Evolutionary conservation across 768 basidiomycete species (phyloP), one percentile per base, ranked within the genome.

Genomic region (Termitomyces sp.): DNA sequence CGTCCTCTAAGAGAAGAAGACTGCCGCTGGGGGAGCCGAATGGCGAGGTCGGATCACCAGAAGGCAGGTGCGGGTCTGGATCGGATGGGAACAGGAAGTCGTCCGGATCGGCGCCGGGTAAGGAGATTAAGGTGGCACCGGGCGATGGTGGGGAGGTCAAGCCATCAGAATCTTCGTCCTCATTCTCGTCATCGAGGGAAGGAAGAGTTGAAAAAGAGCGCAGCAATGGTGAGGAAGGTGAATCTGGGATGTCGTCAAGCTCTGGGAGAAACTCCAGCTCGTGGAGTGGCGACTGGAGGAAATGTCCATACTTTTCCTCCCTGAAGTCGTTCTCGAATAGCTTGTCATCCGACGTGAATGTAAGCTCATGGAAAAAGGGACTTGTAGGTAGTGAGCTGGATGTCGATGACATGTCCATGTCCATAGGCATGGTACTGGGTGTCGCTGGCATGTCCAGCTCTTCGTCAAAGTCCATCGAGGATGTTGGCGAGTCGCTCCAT

Each of bases 1-100:
- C 73, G 54, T 72, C 75, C 40, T 71, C 73, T 18, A 73, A 71
- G 48, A 79, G 74, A 39, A 82, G 71, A 12, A 82, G 67, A 46
- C 56, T 60, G 39, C 53, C 37, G 48, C 57, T 32, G 55, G 58
- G 26, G 55, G 66, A 39, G 60, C 54, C 44, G 57, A 59, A 50
- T 40, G 59, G 44, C n/a, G 49, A 30, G 3, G 36, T n/a, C 18
- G 37, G 43, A 13, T n/a, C 12, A 39, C 18, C 36, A 37, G 27
- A 14, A 37, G 45, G 39, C 13, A 32, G 37, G 6, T 27, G 7
- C 22, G 40, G 39, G 26, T 45, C 46, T 26, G 24, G 34, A 40
- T 64, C 55, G 33, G 46, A 13, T 26, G 54, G 45, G 32, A 71
- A 66, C 18, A 72, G 63, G 43, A 72, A 66, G 43, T 76, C 74